These are phyloP conservation scores for Croton laevigatus DNA, from an alignment of 441 rosid genomes.

Conservation along the genomic window DNA sequence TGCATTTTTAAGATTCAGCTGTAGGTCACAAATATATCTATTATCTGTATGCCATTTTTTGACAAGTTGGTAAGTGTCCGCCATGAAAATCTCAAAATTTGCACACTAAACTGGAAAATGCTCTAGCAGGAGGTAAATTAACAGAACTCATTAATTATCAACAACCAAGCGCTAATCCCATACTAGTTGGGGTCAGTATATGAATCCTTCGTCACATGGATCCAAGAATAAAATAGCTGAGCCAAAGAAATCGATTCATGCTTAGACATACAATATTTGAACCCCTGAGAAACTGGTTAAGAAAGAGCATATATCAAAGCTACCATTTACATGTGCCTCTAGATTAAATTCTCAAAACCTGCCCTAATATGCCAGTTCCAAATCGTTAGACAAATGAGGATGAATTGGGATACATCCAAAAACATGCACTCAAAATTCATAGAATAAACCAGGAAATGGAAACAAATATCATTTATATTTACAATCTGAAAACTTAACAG, in stretches of 20 bases:
- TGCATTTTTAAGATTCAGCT: background rate
- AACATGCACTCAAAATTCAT: background rate
- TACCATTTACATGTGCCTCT: background rate
- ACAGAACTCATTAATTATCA: background rate
- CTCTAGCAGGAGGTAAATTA: background rate
- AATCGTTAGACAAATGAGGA: background rate
- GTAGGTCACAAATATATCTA: background rate
- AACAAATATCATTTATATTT: too few species aligned
- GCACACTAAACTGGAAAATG: background rate
- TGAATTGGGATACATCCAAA: background rate
- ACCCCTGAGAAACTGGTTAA: background rate
- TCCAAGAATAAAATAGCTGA: too few species aligned
- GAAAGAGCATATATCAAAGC: background rate
- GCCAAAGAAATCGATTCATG: background rate
- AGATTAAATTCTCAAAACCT: background rate
- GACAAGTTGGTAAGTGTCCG: background rate
- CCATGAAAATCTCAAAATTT: background rate
- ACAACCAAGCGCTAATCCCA: too few species aligned
- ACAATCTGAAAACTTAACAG: background rate
- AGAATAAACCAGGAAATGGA: background rate
- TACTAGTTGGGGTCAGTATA: too few species aligned
- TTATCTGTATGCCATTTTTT: background rate
- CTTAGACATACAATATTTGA: background rate
- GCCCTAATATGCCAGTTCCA: background rate
- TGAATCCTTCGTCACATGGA: too few species aligned